These are phyloP conservation scores for Starmerella etchellsii DNA, from an alignment of 805 yeast species.

Conservation along the genomic window DNA sequence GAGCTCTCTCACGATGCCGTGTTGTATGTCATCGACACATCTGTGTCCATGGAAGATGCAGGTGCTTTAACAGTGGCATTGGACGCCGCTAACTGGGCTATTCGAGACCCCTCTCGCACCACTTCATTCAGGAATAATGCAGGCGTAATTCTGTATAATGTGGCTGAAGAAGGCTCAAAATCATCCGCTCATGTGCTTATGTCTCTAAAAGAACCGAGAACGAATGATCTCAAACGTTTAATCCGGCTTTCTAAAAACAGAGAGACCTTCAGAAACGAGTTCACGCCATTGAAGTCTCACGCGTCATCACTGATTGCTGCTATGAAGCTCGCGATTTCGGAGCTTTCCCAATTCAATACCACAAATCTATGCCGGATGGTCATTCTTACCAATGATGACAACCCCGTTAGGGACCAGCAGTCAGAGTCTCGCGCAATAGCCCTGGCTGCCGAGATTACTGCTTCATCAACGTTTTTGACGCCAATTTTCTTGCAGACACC, in stretches of 20 bases:
- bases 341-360: constrained; percentile 10
- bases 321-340: constrained; percentile 8
- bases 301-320: constrained; percentile 3
- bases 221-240: constrained; percentile 14
- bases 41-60: constrained; percentile 23
- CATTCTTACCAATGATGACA: constrained; percentile 17
- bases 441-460: constrained; percentile 18
- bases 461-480: constrained; percentile 10
- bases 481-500: constrained; percentile 16
- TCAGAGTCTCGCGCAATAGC: constrained; percentile 10
- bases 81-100: constrained; percentile 44
- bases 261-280: not conserved
- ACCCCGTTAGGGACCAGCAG: constrained; percentile 10
- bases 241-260: constrained; percentile 11
- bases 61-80: constrained; percentile 27
- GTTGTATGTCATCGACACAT: constrained; percentile 28
- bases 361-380: constrained; percentile 14
- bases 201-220: constrained; percentile 13
- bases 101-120: constrained; percentile 52
- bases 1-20: constrained; percentile 26
- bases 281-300: constrained; percentile 4
- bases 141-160: constrained; percentile 48
- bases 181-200: constrained; percentile 3
- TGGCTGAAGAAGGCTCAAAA: constrained; percentile 15
- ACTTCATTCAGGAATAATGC: constrained; percentile 52